phyloP scores from a whole-genome alignment of 495 filamentous ascomycete genomes.

The Penicillium cosmopolitanum region DNA sequence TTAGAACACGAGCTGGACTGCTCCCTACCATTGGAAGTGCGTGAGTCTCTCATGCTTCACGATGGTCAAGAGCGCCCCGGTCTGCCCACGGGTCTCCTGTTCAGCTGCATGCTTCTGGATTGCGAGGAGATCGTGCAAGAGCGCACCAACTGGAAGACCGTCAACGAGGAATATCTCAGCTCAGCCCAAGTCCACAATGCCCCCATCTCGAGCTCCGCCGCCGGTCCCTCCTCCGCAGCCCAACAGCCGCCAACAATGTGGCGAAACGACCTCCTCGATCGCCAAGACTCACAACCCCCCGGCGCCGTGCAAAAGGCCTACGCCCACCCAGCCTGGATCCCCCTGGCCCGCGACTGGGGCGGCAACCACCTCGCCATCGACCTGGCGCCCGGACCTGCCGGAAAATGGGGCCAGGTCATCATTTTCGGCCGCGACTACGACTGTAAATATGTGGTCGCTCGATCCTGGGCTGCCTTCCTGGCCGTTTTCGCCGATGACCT shows the following conservation, averaged over 20 bases:
- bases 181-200: slow-evolving; percentile 54
- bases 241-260: slow-evolving; percentile 64
- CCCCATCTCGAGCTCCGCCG: slow-evolving; percentile 67
- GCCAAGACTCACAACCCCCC: slow-evolving; percentile 87
- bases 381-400: slow-evolving; percentile 86
- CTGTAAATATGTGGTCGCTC: slow-evolving; percentile 93
- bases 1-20: slow-evolving; percentile 95
- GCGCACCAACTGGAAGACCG: slow-evolving; percentile 93
- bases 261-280: slow-evolving; percentile 81
- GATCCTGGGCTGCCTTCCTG: slow-evolving; percentile 89
- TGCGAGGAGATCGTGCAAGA: slow-evolving; percentile 99
- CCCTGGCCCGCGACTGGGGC: slow-evolving; percentile 95
- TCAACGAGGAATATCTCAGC: slow-evolving; percentile 84
- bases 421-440: slow-evolving; percentile 97
- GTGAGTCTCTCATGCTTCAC: slow-evolving; percentile 87
- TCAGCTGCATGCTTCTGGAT: slow-evolving; percentile 92
- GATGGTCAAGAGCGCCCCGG: slow-evolving; percentile 96
- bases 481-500: slow-evolving; percentile 89
- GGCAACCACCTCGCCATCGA: slow-evolving; percentile 96
- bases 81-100: slow-evolving; percentile 87
- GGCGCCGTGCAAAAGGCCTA: slow-evolving; percentile 90
- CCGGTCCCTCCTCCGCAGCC: slow-evolving; percentile 60
- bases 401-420: slow-evolving; percentile 95
- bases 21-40: slow-evolving; percentile 89
- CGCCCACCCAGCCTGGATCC: slow-evolving; percentile 94